Percentiles rank a stretch among this genome's conserved stretches.
Conservation (phyloP, 768 basidiomycete genomes). For the Lentinula lateritia region DNA sequence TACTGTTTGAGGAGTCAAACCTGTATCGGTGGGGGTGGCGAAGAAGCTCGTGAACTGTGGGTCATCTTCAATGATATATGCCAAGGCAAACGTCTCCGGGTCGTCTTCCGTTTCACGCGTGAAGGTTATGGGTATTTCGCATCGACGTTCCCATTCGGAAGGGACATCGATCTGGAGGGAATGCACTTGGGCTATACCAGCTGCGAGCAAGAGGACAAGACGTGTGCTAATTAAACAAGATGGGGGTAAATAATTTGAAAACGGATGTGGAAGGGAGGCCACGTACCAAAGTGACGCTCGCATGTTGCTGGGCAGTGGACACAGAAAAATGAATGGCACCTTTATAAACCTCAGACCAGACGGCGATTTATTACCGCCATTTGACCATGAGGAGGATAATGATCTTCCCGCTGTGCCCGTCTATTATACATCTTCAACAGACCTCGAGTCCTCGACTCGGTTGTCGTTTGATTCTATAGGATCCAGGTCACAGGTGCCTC, state of each 20-base stretch:
- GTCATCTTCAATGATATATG: neutral
- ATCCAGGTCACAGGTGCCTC: no score
- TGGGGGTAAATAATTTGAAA: neutral
- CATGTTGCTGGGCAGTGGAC: neutral
- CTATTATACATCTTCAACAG: no score
- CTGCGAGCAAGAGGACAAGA: neutral
- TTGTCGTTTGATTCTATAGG: no score
- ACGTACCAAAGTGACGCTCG: neutral
- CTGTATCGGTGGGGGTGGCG: neutral
- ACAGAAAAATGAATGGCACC: neutral
- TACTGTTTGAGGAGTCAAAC: neutral
- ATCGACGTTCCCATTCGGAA: neutral
- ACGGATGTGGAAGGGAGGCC: neutral
- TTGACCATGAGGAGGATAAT: neutral
- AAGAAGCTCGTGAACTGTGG: neutral
- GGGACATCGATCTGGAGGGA: neutral
- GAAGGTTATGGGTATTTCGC: neutral
- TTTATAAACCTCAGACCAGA: neutral
- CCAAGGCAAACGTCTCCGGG: neutral
- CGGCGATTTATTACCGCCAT: neutral
- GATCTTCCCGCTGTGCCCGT: neutral
- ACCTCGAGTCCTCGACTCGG: no score
- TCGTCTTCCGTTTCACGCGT: neutral
- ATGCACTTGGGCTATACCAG: neutral
- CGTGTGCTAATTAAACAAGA: neutral